A percentile compares a stretch with the other conserved stretches of the same genome.
Conservation (phyloP, 495 filamentous ascomycete genomes). For the Penicillium tannophilum region DNA sequence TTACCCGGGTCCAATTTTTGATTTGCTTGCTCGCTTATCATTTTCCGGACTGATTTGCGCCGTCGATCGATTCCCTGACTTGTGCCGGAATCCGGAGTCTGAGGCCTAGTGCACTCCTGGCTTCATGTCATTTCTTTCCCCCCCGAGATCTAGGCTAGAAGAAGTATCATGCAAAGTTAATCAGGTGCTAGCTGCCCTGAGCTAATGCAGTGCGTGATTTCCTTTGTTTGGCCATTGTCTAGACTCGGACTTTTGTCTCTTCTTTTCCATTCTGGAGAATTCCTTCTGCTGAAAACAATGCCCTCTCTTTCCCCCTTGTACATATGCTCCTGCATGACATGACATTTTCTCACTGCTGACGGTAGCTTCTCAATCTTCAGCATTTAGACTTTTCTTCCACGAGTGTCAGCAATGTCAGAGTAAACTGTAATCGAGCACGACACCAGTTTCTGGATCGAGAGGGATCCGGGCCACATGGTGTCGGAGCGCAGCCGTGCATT, state of each 20-base stretch:
- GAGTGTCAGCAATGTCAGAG: background rate
- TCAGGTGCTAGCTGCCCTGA: background rate
- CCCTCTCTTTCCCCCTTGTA: background rate
- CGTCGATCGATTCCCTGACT: conserved; percentile 4
- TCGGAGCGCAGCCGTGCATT: background rate
- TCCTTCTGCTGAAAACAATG: background rate
- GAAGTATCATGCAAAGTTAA: background rate
- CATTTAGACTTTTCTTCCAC: background rate
- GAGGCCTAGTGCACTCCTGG: background rate
- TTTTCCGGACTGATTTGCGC: background rate
- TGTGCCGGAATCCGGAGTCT: conserved; percentile 2
- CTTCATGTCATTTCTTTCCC: background rate
- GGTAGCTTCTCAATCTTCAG: background rate
- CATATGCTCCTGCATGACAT: background rate
- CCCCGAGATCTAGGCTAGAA: background rate
- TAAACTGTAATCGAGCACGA: conserved; percentile 1
- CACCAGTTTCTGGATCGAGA: conserved; percentile 7
- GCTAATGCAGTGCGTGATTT: background rate
- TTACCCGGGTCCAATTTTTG: background rate
- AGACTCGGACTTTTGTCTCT: background rate
- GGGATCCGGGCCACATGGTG: conserved; percentile 6
- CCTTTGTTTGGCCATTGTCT: background rate
- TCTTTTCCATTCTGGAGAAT: background rate
- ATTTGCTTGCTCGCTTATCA: conserved; percentile 11
- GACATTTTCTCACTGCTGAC: background rate